These are phyloP conservation scores for Puccinia hordei DNA, from an alignment of 1,284 basidiomycete genomes.

Conservation along the genomic window DNA sequence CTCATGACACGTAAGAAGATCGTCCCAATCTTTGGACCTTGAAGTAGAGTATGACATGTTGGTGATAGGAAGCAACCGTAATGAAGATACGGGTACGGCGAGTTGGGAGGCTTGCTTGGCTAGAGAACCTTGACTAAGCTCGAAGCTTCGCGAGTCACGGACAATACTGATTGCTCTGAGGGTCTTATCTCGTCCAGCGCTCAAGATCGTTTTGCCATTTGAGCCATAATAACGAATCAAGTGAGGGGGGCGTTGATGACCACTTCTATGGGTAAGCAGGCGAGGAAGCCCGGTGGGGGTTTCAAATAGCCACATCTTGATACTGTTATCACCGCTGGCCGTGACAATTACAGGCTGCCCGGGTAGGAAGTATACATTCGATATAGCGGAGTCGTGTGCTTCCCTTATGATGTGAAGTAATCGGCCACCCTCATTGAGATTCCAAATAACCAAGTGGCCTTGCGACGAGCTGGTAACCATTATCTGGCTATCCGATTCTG, in stretches of 20 bases:
- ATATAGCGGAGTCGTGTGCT: slow-evolving; percentile 81
- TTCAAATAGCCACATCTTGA: slow-evolving; percentile 97
- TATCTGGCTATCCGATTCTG: slow-evolving; percentile 61
- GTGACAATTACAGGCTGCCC: slow-evolving; percentile 85
- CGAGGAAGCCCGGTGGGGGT: slow-evolving; percentile 80
- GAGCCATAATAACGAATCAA: slow-evolving; percentile 92
- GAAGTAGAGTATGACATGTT: slow-evolving; percentile 76
- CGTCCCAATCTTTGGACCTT: slow-evolving; percentile 94
- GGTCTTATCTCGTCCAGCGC: slow-evolving; percentile 78
- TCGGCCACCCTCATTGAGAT: slow-evolving; percentile 76
- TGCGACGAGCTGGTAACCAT: slow-evolving; percentile 81
- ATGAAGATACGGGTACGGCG: slow-evolving; percentile 74
- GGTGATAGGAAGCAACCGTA: slow-evolving; percentile 72
- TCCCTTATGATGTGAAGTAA: slow-evolving; percentile 79
- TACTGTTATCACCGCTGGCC: slow-evolving; percentile 86
- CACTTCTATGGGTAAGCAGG: slow-evolving; percentile 85
- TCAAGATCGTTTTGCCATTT: slow-evolving; percentile 90
- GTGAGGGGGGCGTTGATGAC: slow-evolving; percentile 87
- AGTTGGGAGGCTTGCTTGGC: slow-evolving; percentile 78
- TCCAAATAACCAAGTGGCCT: slow-evolving; percentile 87
- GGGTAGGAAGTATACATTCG: slow-evolving; percentile 80
- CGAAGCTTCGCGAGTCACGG: slow-evolving; percentile 86
- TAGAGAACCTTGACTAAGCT: slow-evolving; percentile 91
- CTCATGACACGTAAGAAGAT: slow-evolving; percentile 84
- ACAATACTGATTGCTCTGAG: slow-evolving; percentile 89